Evolutionary conservation across 73 alveolate genomes (phyloP), one percentile per base, ranked within the genome.

Genomic region (Paramecium tetraurelia): DNA sequence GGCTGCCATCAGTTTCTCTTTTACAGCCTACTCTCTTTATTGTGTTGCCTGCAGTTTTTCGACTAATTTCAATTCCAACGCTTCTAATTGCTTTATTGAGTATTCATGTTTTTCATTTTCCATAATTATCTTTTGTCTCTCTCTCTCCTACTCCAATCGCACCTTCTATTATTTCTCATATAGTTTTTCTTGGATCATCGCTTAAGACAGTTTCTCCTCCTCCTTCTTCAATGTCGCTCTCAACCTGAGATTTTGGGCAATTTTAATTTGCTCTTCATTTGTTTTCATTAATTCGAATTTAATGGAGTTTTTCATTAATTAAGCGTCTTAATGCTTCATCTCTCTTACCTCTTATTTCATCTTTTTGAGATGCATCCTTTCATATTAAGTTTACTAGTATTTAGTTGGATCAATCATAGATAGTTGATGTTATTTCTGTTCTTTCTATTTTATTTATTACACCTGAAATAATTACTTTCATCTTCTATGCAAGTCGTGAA

Each of bases 271-370:
- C 53, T 80, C 70, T 43, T 80, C 90, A 18, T 80, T 80, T 20
- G 46, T 31, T 48, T 16, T 80, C 75, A 31, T 41, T 14, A 43
- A 12, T 22, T 80, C 90, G 5, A 24, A 10, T 48, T 24, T 22
- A 20, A 44, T 20, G 8, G 46, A 44, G 8, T 31, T 22, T 80
- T 80, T 80, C 50, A 80, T 31, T 41, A 80, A 21, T 27, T 80
- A 80, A 43, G 90, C 90, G 10, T 80, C 90, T 38, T 40, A 43
- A 24, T 80, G 71, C 18, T 80, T 80, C 76, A 27, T 44, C 57
- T 80, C 70, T 20, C 21, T 41, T 21, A 80, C 75, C 8, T 80
- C 70, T 48, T 80, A 29, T 12, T 80, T 80, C 76, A 80, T 44
- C 33, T 48, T 44, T 48, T 80, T 80, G 7, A 80, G 29, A 44